Evolutionary conservation across 176 grass and related monocot species (phyloP).

Genomic region (Neostapfia colusana): DNA sequence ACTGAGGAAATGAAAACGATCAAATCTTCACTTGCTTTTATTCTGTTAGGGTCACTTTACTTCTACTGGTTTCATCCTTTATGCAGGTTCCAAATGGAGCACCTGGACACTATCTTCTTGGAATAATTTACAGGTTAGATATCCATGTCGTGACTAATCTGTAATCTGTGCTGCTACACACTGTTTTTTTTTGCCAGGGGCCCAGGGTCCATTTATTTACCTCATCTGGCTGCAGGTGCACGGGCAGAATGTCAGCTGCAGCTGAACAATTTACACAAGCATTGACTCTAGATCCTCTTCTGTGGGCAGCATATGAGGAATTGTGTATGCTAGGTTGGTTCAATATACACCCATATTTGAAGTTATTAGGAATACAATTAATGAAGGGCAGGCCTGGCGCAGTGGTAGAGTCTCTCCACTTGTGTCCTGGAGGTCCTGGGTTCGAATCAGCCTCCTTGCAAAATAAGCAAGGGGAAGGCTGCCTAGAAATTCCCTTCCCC

Average conservation of each 20-base stretch:
- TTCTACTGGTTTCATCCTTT: slow-evolving; percentile 23
- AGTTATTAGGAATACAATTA: slow-evolving; percentile 24
- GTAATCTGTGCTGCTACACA: neutral
- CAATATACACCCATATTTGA: slow-evolving; percentile 25
- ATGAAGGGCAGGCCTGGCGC: too few species aligned
- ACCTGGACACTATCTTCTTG: slow-evolving; percentile 94
- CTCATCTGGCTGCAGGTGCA: slow-evolving; percentile 63
- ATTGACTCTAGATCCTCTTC: slow-evolving; percentile 81
- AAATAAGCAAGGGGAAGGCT: too few species aligned
- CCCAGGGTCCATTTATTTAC: slow-evolving; percentile 23
- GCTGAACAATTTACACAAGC: slow-evolving; percentile 86
- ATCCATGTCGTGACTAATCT: slow-evolving; percentile 28
- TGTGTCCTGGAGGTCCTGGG: too few species aligned
- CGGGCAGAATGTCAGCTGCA: slow-evolving; percentile 71
- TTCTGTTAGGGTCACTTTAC: neutral
- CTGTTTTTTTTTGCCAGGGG: slow-evolving; percentile 24
- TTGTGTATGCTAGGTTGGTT: slow-evolving; percentile 81
- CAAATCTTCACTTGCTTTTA: slow-evolving; percentile 19
- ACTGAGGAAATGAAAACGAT: slow-evolving; percentile 28
- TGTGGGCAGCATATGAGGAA: slow-evolving; percentile 97
- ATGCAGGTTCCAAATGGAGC: slow-evolving; percentile 90
- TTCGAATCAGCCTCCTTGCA: too few species aligned
- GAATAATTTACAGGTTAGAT: slow-evolving; percentile 84
- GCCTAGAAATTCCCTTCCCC: too few species aligned
- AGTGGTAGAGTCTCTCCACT: too few species aligned